phyloP scores from a whole-genome alignment of 768 basidiomycete species.

The Brasilioporus rufonigricans region DNA sequence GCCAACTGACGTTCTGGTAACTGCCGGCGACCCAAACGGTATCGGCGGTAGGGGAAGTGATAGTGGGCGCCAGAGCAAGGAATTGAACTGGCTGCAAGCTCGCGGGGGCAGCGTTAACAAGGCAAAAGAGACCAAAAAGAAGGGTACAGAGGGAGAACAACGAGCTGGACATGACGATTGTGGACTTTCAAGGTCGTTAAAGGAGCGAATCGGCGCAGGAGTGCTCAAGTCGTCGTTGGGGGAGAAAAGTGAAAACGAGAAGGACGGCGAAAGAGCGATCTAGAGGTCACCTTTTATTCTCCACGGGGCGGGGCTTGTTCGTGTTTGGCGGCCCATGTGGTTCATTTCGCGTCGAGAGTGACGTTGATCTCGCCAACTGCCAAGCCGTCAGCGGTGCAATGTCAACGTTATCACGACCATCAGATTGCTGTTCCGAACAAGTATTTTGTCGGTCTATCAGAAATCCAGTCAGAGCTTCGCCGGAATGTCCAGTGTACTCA shows the following conservation, averaged over 20 bases:
- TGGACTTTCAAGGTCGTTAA: constrained; percentile 9
- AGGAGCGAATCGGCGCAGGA: constrained; percentile 17
- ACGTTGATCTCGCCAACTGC: background rate
- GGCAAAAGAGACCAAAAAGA: constrained; percentile 25
- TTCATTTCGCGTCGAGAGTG: background rate
- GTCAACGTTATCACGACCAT: background rate
- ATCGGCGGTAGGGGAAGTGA: constrained; percentile 37
- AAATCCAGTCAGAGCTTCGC: background rate
- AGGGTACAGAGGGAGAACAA: constrained; percentile 31
- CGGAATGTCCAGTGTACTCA: background rate
- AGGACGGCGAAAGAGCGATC: background rate
- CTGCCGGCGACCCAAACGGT: constrained; percentile 39
- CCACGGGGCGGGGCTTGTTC: constrained; percentile 15
- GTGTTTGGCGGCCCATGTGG: constrained; percentile 19
- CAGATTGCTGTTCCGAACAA: background rate
- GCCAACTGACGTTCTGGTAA: constrained; percentile 44
- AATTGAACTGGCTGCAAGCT: constrained; percentile 29
- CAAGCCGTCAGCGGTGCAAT: background rate
- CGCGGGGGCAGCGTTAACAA: constrained; percentile 29
- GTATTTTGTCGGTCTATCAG: background rate
- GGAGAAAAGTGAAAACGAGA: background rate
- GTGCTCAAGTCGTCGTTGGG: constrained; percentile 3
- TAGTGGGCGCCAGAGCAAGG: constrained; percentile 40
- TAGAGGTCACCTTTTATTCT: constrained; percentile 15
- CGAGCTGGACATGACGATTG: constrained; percentile 21